Base-by-base conservation (phyloP, 495 filamentous ascomycete species). In the Trichoderma gamsii region DNA sequence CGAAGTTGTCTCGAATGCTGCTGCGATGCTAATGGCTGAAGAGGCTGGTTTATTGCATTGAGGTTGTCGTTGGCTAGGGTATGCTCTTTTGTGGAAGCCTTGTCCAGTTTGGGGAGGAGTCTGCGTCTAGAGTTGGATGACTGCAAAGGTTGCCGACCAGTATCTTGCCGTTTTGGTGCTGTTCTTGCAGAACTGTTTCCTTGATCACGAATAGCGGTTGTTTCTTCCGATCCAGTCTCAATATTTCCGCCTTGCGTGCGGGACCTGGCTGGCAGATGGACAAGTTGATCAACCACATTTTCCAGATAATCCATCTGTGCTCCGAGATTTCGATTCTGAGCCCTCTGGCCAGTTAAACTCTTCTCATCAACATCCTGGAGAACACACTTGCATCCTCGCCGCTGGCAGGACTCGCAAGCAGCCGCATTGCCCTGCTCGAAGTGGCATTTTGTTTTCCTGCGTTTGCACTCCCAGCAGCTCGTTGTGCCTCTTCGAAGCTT, bases 381-480 rank as follows among this genome's bases (percentile, higher is more conserved):
- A 5, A 68, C 56, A 35, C 67, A 68, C 29, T 32, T 43, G 32
- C 29, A 25, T 25, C 67, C 67, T 21, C 67, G 67, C 3, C 67
- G 67, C 41, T 61, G 21, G 41, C 67, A 68, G 15, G 51, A 44
- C 12, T 8, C 32, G 56, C 67, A 68, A 4, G 63, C 56, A 15
- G 6, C n/a, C 13, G 51, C 11, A 16, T 23, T 15, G 0, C 41
- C 27, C 21, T 56, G 15, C 21, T 68, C 56, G 12, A 76, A 32
- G 70, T 75, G 64, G 76, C 79, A 68, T 15, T 73, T 72, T 29
- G 77, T 74, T 64, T 81, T 81, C 11, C 78, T 73, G 27, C 75
- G 73, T 68, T 76, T 79, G 69, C 79, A 80, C 49, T 78, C 77
- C 77, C 77, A 78, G 73, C 76, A 79, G 61, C 76, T 77, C 21